Percentiles rank a stretch among this genome's conserved stretches.
These are phyloP conservation scores for Xylaria sp. DNA, from an alignment of 2,329 filamentous ascomycete genomes.

Conservation along the genomic window DNA sequence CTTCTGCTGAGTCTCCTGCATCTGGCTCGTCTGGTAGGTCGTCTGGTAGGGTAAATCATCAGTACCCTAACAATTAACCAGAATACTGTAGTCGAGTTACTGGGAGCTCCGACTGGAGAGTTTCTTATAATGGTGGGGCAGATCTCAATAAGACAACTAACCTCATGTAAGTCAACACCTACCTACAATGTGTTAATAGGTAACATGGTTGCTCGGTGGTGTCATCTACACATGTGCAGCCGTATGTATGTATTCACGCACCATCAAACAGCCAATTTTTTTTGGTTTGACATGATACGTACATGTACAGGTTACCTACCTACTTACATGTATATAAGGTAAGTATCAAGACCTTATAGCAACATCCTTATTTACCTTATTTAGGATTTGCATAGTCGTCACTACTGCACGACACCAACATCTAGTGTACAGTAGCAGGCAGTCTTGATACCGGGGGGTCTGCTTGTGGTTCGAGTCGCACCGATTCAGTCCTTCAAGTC, in stretches of 20 bases:
- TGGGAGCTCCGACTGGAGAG: not conserved
- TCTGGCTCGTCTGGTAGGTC: no score
- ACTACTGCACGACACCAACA: not conserved
- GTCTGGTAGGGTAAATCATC: conserved; percentile 1
- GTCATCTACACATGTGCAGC: not conserved
- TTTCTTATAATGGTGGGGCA: not conserved
- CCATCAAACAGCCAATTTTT: not conserved
- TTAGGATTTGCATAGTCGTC: not conserved
- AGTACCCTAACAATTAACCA: not conserved
- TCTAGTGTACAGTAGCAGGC: not conserved
- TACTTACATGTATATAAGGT: no score
- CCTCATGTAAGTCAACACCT: no score
- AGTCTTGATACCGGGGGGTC: not conserved
- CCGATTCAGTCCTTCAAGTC: conserved; percentile 10
- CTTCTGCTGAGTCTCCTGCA: not conserved
- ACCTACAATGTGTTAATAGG: no score
- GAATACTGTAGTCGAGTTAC: not conserved
- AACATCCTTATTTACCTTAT: not conserved
- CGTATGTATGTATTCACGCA: not conserved
- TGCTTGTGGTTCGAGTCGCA: not conserved
- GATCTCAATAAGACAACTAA: conserved; percentile 5
- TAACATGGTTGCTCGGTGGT: not conserved
- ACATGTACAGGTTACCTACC: not conserved
- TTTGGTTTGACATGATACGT: not conserved
- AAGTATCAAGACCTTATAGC: not conserved